A percentile compares a stretch with the other conserved stretches of the same genome.
Evolutionary conservation across 768 basidiomycete species (phyloP).

Genomic region (Kwoniella dejecticola): DNA sequence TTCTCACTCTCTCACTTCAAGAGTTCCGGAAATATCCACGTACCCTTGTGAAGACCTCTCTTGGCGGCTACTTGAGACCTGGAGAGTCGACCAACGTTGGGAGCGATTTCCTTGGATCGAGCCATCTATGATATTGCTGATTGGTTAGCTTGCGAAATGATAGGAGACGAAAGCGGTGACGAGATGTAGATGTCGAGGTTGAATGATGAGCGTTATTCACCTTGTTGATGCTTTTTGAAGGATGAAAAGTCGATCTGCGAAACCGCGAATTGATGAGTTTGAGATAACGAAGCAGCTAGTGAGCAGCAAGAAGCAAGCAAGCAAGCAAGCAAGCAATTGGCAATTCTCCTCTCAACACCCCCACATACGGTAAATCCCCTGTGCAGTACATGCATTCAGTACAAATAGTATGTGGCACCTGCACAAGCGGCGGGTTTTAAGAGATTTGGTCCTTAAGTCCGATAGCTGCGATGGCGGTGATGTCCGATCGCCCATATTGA

Average conservation of each 20-base stretch:
- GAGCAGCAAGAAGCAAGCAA: neutral
- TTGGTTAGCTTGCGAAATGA: neutral
- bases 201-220: slow-evolving; percentile 4
- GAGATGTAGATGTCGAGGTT: neutral
- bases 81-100: slow-evolving; percentile 78
- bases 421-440: too few relatives aligned
- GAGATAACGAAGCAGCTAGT: neutral
- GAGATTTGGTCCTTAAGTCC: too few relatives aligned
- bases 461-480: too few relatives aligned
- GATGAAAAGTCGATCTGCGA: slow-evolving; percentile 14
- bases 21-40: too few relatives aligned
- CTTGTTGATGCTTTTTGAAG: slow-evolving; percentile 25
- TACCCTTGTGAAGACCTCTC: slow-evolving; percentile 81
- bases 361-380: neutral
- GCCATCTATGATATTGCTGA: slow-evolving; percentile 49
- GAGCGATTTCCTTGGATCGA: slow-evolving; percentile 71
- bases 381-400: too few relatives aligned
- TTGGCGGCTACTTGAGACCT: slow-evolving; percentile 77
- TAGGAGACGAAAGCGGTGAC: neutral
- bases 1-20: too few relatives aligned
- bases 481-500: too few relatives aligned
- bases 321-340: neutral
- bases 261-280: slow-evolving; percentile 24
- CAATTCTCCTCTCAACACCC: neutral
- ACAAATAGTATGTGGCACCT: too few relatives aligned